Evolutionary conservation across 306 rosid species (phyloP).

Genomic region (Fragaria vesca): DNA sequence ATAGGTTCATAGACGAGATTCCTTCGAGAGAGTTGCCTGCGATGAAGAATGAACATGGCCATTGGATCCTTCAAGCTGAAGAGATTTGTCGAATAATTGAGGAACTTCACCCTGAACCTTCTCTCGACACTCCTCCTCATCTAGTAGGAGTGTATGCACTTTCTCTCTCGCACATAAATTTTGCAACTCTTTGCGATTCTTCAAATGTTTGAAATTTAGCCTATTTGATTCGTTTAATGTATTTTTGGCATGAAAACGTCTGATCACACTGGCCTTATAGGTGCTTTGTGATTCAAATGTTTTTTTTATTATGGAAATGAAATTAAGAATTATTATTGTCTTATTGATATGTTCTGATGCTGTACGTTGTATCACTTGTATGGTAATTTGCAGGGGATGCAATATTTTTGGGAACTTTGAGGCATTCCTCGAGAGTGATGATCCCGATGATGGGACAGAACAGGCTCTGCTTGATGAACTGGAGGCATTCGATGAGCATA

Average conservation of each 20-base stretch:
- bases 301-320: too few relatives aligned
- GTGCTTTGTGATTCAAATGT: too few relatives aligned
- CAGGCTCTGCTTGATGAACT: conserved; percentile 67
- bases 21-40: conserved; percentile 68
- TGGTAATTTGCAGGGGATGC: conserved; percentile 57
- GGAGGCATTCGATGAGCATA: conserved; percentile 72
- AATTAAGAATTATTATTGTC: too few relatives aligned
- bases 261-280: too few relatives aligned
- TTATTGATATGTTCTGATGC: too few relatives aligned
- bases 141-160: conserved; percentile 59
- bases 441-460: conserved; percentile 75
- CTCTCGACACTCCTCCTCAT: conserved; percentile 58
- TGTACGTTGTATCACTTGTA: too few relatives aligned
- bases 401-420: conserved; percentile 58
- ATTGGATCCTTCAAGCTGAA: conserved; percentile 88
- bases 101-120: conserved; percentile 65
- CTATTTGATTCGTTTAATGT: background rate
- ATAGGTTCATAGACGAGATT: conserved; percentile 65
- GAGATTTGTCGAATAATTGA: conserved; percentile 68
- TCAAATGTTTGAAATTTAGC: background rate
- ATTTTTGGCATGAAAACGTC: too few relatives aligned
- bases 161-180: conserved; percentile 4
- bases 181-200: background rate
- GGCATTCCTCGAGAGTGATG: conserved; percentile 73
- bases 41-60: conserved; percentile 47